A percentile compares a stretch with the other conserved stretches of the same genome.
These are phyloP conservation scores for Trichomonascaceae sp. DNA, from an alignment of 1,139 yeast species.

Conservation along the genomic window DNA sequence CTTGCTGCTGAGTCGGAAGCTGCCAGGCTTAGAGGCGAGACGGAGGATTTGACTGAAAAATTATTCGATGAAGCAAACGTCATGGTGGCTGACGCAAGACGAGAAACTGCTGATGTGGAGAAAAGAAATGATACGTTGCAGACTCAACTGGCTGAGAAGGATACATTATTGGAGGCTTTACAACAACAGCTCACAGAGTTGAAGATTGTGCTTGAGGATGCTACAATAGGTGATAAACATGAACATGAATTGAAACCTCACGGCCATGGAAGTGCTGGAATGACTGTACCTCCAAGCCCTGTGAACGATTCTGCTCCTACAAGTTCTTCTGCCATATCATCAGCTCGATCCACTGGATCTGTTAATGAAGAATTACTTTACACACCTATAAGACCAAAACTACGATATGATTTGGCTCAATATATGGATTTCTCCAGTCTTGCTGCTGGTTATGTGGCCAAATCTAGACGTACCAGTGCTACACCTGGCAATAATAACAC, in stretches of 20 bases:
- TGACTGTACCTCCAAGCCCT: background rate
- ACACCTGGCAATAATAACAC: background rate
- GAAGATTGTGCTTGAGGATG: constrained; percentile 49
- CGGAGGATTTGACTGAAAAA: constrained; percentile 62
- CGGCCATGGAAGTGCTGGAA: background rate
- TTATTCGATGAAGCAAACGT: constrained; percentile 66
- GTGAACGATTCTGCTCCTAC: background rate
- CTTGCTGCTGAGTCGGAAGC: constrained; percentile 48
- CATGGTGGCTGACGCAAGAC: constrained; percentile 63
- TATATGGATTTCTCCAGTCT: background rate
- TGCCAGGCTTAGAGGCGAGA: constrained; percentile 51
- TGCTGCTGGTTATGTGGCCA: background rate
- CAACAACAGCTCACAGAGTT: constrained; percentile 66
- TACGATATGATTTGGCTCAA: constrained; percentile 5
- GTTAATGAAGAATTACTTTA: constrained; percentile 2
- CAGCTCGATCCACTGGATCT: constrained; percentile 11
- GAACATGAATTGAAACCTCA: background rate
- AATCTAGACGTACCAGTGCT: background rate
- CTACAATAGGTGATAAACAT: constrained; percentile 15
- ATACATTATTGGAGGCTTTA: constrained; percentile 56
- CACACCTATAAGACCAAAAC: constrained; percentile 3
- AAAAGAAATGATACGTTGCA: constrained; percentile 47
- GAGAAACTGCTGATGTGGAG: constrained; percentile 34
- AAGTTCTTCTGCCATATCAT: constrained; percentile 16
- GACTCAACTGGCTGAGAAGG: constrained; percentile 67